Base-by-base conservation (phyloP, 106 monocot species). In the Narthecium ossifragum region DNA sequence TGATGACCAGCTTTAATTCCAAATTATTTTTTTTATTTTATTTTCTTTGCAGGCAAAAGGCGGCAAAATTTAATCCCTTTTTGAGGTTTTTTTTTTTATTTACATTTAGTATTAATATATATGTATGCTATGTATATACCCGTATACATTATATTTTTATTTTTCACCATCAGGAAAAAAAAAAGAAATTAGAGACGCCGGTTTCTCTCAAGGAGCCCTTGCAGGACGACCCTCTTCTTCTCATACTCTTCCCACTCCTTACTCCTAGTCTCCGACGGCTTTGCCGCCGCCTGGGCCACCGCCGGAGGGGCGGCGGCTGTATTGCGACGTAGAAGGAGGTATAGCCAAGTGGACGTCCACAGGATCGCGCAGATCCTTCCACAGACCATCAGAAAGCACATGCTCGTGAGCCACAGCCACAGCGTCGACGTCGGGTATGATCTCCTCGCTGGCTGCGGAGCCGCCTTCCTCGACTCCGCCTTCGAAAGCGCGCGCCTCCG, bases 321-420 rank as follows among this genome's bases (percentile, higher is more conserved):
- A 3, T 9, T 28, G 15, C 59, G 59, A n/a, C 49, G 66, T 2
- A 39, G 60, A 24, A 54, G 33, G 29, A 66, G 33, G 28, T 45
- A 54, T 29, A 73, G 60, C 53, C 59, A 65, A 52, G 66, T 53
- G 31, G 73, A 57, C 2, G 66, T 73, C 73, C 73, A 73, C 31
- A 66, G 8, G 11, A 73, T 73, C 6, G 73, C 59, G 59, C 52
- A 66, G 38, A 73, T 6, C 31, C 73, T 65, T 11, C 73, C 73
- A 53, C 51, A 66, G 36, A 73, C 51, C 9, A 73, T 32, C 52
- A 66, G 45, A 13, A 66, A 59, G 8, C 31, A 41, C 13, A 73
- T 52, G 34, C 66, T 66, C 60, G 46, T 8, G 21, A 73, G n/a
- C 13, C 51, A 18, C 34, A 73, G 50, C 14, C 15, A 52, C 17